These are phyloP conservation scores for Penicillium parvum DNA, from an alignment of 495 filamentous ascomycete genomes.

Conservation along the genomic window DNA sequence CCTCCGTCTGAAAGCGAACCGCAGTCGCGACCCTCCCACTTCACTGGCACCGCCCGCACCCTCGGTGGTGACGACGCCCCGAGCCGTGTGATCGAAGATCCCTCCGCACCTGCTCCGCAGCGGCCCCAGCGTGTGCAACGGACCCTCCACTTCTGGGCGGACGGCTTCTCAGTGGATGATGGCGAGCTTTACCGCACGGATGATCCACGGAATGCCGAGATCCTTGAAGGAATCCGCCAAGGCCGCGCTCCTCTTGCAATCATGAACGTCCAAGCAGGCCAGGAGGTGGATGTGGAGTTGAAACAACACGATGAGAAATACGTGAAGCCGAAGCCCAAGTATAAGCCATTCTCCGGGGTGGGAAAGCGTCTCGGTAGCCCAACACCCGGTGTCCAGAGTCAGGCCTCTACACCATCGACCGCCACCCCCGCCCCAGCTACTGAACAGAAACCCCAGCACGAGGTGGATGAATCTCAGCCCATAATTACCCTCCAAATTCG, in stretches of 20 bases:
- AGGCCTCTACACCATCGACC: constrained; percentile 36
- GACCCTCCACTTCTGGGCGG: constrained; percentile 82
- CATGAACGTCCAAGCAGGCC: constrained; percentile 79
- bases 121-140: constrained; percentile 54
- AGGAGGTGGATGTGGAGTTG: constrained; percentile 87
- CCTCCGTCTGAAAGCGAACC: constrained; percentile 54
- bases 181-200: constrained; percentile 85
- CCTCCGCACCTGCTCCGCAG: constrained; percentile 42
- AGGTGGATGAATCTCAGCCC: constrained; percentile 73
- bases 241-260: constrained; percentile 84
- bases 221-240: constrained; percentile 76
- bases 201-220: constrained; percentile 77
- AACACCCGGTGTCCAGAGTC: constrained; percentile 58
- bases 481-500: constrained; percentile 78
- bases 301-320: constrained; percentile 85
- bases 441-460: constrained; percentile 38
- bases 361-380: constrained; percentile 91
- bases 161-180: constrained; percentile 95
- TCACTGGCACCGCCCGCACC: constrained; percentile 78
- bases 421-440: constrained; percentile 28
- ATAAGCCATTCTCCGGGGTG: constrained; percentile 77
- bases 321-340: constrained; percentile 73
- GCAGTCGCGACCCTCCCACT: constrained; percentile 53
- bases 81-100: constrained; percentile 65
- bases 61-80: constrained; percentile 87